phyloP scores from a whole-genome alignment of 73 alveolate species.

The Paramecium caudatum region DNA sequence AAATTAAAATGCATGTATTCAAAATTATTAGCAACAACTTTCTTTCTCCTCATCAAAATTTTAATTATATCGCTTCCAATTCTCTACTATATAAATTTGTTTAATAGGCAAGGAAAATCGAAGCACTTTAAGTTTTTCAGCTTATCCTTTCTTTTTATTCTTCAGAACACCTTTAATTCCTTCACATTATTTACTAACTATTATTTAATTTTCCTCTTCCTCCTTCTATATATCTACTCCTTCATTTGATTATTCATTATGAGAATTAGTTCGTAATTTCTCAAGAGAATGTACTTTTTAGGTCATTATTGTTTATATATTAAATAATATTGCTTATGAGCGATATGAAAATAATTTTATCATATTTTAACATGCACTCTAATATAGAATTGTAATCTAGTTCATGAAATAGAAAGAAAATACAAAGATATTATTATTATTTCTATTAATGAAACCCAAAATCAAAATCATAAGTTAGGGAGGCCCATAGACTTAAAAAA shows the following conservation, averaged over 20 bases:
- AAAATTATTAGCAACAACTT: not conserved
- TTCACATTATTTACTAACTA: not conserved
- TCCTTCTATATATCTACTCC: not conserved
- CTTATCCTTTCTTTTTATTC: not conserved
- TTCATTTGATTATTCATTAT: not conserved
- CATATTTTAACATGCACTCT: no score
- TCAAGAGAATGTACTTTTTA: not conserved
- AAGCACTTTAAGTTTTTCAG: not conserved
- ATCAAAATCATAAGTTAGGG: no score
- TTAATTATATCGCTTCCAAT: conserved; percentile 11
- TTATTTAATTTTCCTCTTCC: not conserved
- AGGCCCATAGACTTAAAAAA: no score
- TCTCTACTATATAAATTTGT: not conserved
- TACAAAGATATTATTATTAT: no score
- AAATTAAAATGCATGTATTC: not conserved
- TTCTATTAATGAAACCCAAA: no score
- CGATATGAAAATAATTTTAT: no score
- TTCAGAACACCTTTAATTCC: not conserved
- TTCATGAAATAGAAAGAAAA: no score
- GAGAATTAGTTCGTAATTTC: not conserved
- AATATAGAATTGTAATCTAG: no score
- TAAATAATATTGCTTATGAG: no score
- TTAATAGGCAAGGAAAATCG: not conserved
- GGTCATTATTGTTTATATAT: no score
- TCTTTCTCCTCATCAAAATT: conserved; percentile 26